phyloP scores from a whole-genome alignment of 2,329 filamentous ascomycete species.

The Trichoderma sp. region DNA sequence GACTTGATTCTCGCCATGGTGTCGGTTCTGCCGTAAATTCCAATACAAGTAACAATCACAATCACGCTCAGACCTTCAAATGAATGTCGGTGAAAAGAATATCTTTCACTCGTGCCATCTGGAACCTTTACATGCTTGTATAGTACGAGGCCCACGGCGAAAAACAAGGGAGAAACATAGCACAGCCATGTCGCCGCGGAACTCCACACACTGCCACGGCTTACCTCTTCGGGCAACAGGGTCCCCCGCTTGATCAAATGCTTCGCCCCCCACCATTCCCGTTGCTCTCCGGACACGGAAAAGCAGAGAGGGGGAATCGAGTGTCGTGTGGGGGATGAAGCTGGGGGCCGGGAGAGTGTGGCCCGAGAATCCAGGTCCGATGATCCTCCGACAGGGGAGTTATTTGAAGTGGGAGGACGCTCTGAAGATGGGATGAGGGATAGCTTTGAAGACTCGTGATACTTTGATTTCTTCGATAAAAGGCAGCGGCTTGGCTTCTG shows the following conservation, averaged over 20 bases:
- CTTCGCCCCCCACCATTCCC: constrained; percentile 1
- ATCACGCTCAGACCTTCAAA: not conserved
- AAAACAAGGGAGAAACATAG: constrained; percentile 15
- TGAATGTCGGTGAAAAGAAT: not conserved
- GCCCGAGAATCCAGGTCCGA: constrained; percentile 1
- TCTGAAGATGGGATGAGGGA: constrained; percentile 4
- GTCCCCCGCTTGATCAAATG: not conserved
- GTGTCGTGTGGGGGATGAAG: not conserved
- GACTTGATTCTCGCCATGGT: constrained; percentile 34
- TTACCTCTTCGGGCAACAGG: not conserved
- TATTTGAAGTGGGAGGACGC: constrained; percentile 14
- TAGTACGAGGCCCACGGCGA: constrained; percentile 7
- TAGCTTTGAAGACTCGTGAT: not conserved
- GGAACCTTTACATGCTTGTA: constrained; percentile 3
- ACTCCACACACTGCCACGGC: not conserved
- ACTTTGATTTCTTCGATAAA: not conserved
- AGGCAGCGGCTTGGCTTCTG: not conserved
- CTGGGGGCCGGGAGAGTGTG: constrained; percentile 6
- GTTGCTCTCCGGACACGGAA: constrained; percentile 6
- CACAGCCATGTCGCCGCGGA: not conserved
- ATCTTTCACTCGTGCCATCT: not conserved
- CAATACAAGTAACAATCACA: not conserved
- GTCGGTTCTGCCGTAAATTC: not conserved
- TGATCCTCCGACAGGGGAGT: not conserved
- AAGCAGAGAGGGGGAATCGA: constrained; percentile 8